Percentiles rank a stretch among this genome's conserved stretches.
Evolutionary conservation across 331 rosid genomes (phyloP).

Genomic region (Malus hybrid): DNA sequence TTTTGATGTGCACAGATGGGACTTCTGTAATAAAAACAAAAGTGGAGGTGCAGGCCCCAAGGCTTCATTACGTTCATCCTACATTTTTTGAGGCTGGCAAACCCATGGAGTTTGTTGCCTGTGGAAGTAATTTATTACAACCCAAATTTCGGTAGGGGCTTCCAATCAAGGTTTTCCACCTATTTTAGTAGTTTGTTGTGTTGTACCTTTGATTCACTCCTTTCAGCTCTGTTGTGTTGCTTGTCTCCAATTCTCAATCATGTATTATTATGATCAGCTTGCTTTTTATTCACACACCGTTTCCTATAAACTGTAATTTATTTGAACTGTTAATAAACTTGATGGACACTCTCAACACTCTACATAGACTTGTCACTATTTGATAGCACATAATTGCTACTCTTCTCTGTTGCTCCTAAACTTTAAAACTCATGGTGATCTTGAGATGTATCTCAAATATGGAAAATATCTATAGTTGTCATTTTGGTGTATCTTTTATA

Average conservation of each 20-base stretch:
- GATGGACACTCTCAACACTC: not conserved
- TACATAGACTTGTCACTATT: not conserved
- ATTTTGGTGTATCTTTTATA: not conserved
- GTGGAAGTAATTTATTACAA: conserved; percentile 84
- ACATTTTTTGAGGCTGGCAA: conserved; percentile 90
- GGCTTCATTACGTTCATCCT: conserved; percentile 88
- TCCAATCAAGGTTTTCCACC: not conserved
- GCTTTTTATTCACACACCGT: not conserved
- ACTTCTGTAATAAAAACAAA: conserved; percentile 46
- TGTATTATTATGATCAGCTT: too few relatives aligned
- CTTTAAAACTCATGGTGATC: not conserved
- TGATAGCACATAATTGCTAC: not conserved
- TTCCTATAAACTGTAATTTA: not conserved
- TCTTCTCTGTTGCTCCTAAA: not conserved
- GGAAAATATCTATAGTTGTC: not conserved
- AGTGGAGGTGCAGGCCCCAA: conserved; percentile 58
- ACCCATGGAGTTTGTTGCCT: conserved; percentile 88
- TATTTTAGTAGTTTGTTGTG: not conserved
- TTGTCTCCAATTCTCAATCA: too few relatives aligned
- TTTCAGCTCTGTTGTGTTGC: not conserved
- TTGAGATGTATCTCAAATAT: not conserved
- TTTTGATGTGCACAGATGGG: conserved; percentile 50
- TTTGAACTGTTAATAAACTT: not conserved
- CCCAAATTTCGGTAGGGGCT: conserved; percentile 68
- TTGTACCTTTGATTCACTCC: not conserved